Evolutionary conservation across 1,284 basidiomycete genomes (phyloP).

Genomic region (Apiotrichum brassicae): DNA sequence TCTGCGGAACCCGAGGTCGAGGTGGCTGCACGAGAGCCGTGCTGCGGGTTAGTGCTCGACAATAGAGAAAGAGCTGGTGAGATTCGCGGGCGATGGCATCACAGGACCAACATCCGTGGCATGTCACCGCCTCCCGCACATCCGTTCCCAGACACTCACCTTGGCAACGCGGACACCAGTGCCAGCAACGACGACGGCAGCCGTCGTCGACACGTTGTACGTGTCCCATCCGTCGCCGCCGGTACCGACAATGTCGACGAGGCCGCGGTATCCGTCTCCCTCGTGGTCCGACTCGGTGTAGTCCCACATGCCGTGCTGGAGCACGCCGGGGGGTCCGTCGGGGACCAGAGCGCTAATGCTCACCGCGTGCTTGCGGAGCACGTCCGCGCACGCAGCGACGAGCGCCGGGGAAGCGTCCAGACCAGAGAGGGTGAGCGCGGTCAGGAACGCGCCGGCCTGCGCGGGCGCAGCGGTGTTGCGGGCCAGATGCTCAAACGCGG

Average conservation of each 20-base stretch:
- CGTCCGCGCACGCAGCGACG: constrained; percentile 66
- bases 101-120: too few relatives aligned
- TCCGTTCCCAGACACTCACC: constrained; percentile 49
- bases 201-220: constrained; percentile 95
- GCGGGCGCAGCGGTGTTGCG: constrained; percentile 8
- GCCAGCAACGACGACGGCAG: constrained; percentile 88
- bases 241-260: constrained; percentile 60
- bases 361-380: constrained; percentile 63
- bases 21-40: constrained; percentile 88
- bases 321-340: constrained; percentile 9
- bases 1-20: constrained; percentile 94
- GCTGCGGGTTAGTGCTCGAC: constrained; percentile 52
- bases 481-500: constrained; percentile 67
- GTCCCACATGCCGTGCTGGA: constrained; percentile 38
- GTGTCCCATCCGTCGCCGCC: constrained; percentile 97
- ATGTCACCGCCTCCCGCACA: too few relatives aligned
- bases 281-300: constrained; percentile 42
- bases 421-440: constrained; percentile 68
- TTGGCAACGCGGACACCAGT: constrained; percentile 90
- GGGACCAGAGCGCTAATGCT: constrained; percentile 48
- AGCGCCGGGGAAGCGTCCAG: constrained; percentile 68
- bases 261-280: constrained; percentile 41
- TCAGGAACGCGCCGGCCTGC: constrained; percentile 76
- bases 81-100: background rate
- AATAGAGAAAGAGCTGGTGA: background rate